Conservation (phyloP, 352 stramenopile genomes). For the Globisporangium viniferum region DNA sequence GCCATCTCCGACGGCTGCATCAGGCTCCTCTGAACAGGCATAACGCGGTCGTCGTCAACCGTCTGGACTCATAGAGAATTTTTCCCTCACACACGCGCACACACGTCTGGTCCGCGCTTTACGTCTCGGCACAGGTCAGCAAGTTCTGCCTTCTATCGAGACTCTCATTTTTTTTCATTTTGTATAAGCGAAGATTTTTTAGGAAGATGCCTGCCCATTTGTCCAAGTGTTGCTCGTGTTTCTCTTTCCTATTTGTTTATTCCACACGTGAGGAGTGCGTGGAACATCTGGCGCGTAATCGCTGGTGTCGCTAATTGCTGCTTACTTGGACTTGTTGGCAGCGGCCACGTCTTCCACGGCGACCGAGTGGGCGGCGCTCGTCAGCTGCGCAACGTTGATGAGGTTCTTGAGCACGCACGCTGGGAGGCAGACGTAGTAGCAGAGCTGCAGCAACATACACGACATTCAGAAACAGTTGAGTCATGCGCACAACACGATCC, state of each 20-base stretch:
- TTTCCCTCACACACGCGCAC: neutral
- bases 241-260: neutral
- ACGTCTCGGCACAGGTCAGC: neutral
- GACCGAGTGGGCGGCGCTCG: conserved; percentile 76
- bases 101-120: neutral
- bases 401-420: conserved; percentile 92
- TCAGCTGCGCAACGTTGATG: conserved; percentile 91
- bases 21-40: neutral
- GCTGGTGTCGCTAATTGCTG: neutral
- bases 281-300: neutral
- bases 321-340: conserved; percentile 61
- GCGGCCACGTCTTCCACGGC: conserved; percentile 56
- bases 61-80: neutral
- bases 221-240: neutral
- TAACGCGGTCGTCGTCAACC: neutral
- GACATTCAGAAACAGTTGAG: neutral
- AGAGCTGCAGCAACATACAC: conserved; percentile 36
- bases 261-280: neutral
- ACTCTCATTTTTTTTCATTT: conserved; percentile 7
- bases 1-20: neutral
- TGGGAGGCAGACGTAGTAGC: conserved; percentile 87
- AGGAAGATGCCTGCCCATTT: neutral
- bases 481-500: conserved; percentile 10
- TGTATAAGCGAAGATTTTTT: conserved; percentile 2
- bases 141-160: neutral